These are phyloP conservation scores for Rhizopogon hawkerae DNA, from an alignment of 1,284 basidiomycete genomes.

Conservation along the genomic window DNA sequence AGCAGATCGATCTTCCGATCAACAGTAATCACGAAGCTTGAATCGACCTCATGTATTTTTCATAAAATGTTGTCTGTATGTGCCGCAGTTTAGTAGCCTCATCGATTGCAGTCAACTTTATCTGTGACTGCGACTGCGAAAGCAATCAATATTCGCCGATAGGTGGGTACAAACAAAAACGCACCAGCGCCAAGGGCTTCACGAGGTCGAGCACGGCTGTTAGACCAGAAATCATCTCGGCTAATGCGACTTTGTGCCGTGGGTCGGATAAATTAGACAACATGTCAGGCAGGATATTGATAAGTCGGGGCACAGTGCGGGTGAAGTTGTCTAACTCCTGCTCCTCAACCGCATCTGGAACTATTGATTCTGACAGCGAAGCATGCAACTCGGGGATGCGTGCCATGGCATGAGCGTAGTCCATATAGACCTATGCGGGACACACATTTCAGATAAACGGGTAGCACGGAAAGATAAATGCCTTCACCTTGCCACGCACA, in stretches of 20 bases:
- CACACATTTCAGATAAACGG: slow-evolving; percentile 6
- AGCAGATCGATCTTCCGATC: neutral
- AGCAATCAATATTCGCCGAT: slow-evolving; percentile 7
- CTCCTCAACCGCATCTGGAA: slow-evolving; percentile 39
- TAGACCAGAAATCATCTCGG: slow-evolving; percentile 64
- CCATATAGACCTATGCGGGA: slow-evolving; percentile 48
- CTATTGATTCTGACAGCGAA: slow-evolving; percentile 33
- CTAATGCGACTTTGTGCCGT: slow-evolving; percentile 59
- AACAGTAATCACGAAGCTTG: slow-evolving; percentile 18
- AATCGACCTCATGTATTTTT: slow-evolving; percentile 38
- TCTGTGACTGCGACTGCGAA: slow-evolving; percentile 33
- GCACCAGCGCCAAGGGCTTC: slow-evolving; percentile 52
- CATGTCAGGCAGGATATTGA: slow-evolving; percentile 65
- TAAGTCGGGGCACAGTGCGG: slow-evolving; percentile 55
- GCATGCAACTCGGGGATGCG: slow-evolving; percentile 51
- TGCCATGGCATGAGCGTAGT: slow-evolving; percentile 59
- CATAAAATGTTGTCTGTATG: slow-evolving; percentile 41
- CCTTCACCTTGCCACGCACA: slow-evolving; percentile 68
- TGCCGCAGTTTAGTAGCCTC: slow-evolving; percentile 45
- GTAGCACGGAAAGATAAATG: slow-evolving; percentile 1
- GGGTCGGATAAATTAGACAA: slow-evolving; percentile 47
- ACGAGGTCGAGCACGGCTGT: slow-evolving; percentile 52
- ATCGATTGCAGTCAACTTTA: slow-evolving; percentile 35
- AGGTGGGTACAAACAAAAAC: slow-evolving; percentile 20
- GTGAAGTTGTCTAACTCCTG: slow-evolving; percentile 54